Evolutionary conservation across 805 yeast genomes (phyloP).

Genomic region (Torulaspora gathmanii): DNA sequence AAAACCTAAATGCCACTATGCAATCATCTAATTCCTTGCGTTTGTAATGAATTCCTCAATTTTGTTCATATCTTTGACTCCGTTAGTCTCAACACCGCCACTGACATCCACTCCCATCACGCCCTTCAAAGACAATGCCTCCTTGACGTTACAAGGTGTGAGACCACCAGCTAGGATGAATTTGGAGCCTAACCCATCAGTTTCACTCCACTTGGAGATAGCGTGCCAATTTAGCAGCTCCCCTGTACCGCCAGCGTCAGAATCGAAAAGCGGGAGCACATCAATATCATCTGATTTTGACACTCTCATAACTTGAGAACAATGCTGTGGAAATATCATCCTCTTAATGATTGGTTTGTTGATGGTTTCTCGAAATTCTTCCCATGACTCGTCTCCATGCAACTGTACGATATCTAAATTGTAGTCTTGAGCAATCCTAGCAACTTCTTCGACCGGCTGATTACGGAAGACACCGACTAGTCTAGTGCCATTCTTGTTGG

Average conservation of each 20-base stretch:
- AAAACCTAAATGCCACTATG: background rate
- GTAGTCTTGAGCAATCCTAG: slow-evolving; percentile 38
- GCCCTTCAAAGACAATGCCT: slow-evolving; percentile 50
- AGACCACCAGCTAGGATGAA: slow-evolving; percentile 88
- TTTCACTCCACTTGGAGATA: slow-evolving; percentile 39
- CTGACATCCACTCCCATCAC: slow-evolving; percentile 91
- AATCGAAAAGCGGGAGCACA: slow-evolving; percentile 65
- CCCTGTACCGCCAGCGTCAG: slow-evolving; percentile 93
- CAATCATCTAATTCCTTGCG: slow-evolving; percentile 37
- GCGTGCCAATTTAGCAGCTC: slow-evolving; percentile 67
- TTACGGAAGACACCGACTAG: slow-evolving; percentile 89
- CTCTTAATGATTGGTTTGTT: slow-evolving; percentile 67
- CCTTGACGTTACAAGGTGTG: slow-evolving; percentile 61
- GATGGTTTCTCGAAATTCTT: slow-evolving; percentile 38
- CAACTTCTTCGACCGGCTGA: slow-evolving; percentile 64
- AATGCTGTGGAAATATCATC: slow-evolving; percentile 54
- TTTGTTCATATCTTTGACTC: slow-evolving; percentile 65
- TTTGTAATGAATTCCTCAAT: slow-evolving; percentile 52
- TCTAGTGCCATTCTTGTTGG: slow-evolving; percentile 50
- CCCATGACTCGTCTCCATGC: slow-evolving; percentile 61
- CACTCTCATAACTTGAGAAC: slow-evolving; percentile 33
- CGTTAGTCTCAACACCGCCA: slow-evolving; percentile 86
- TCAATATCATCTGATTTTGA: slow-evolving; percentile 34
- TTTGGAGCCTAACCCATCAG: slow-evolving; percentile 29
- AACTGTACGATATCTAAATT: slow-evolving; percentile 76